Base-by-base conservation (phyloP, 2,329 filamentous ascomycete species). In the Uncinocarpus reesii region DNA sequence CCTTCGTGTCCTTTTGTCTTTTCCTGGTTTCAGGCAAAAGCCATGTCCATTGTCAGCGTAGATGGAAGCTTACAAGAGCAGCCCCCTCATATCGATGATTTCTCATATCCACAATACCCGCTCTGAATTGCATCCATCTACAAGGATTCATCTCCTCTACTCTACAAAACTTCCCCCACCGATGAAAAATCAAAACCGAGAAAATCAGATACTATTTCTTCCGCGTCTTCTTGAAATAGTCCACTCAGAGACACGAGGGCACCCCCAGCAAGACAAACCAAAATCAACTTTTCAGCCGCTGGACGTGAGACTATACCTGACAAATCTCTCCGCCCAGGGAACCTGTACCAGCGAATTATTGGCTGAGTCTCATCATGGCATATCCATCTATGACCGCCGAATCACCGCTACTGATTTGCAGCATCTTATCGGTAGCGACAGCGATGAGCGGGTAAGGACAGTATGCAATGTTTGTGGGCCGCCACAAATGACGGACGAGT, bases 51-150 rank as follows among this genome's bases (percentile, higher is more conserved):
- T n/a, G n/a, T n/a, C n/a, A n/a, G n/a, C n/a, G n/a, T n/a, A n/a
- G n/a, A n/a, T n/a, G n/a, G 42, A 31, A 45, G 54, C 45, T 58
- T 18, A 37, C 43, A 18, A 24, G 23, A 16, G 20, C 20, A 79
- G 77, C 57, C 86, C 86, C 0, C 67, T 90, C 4, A 76, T 87
- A 48, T 86, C 84, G 47, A 90, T 90, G 62, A 67, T 87, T 42
- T 73, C 77, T 13, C 74, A 76, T 52, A 68, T 88, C 5, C 71
- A 71, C 20, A 65, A 75, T 55, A 66, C 67, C 15, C 57, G 61
- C 31, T 55, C 59, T 3, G 40, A 46, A 13, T 47, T 54, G 34
- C 50, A 58, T 56, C 46, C 67, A 64, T 48, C 57, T 8, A 47
- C 61, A 36, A 56, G 76, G 11, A 73, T 86, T 13, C 68, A 72